A percentile compares a stretch with the other conserved stretches of the same genome.
phyloP scores from a whole-genome alignment of 1,284 basidiomycete species.

The Naganishia sp. region DNA sequence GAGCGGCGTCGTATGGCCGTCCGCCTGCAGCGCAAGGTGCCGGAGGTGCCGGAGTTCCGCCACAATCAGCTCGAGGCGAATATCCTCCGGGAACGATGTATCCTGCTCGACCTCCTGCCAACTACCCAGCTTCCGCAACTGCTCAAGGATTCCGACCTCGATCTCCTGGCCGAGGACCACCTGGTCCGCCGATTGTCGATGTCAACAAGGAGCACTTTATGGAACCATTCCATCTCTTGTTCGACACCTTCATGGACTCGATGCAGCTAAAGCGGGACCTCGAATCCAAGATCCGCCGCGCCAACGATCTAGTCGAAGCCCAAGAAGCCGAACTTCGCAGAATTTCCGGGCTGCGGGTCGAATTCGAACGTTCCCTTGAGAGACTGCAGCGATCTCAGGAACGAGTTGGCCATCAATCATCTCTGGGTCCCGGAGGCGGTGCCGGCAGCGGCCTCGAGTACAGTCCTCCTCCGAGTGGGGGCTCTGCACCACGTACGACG shows the following conservation, averaged over 20 bases:
- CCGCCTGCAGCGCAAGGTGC: too few relatives aligned
- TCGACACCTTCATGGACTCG: slow-evolving; percentile 34
- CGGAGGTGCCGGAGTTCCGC: too few relatives aligned
- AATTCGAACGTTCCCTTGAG: slow-evolving; percentile 28
- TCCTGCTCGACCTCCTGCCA: slow-evolving; percentile 1
- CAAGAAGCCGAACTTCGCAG: slow-evolving; percentile 30
- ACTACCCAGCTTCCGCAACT: background rate
- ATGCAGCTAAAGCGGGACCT: slow-evolving; percentile 31
- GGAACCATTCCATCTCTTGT: slow-evolving; percentile 32
- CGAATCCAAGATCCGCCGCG: slow-evolving; percentile 28
- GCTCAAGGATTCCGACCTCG: background rate
- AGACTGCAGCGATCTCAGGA: slow-evolving; percentile 16
- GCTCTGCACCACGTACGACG: slow-evolving; percentile 1
- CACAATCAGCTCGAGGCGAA: slow-evolving; percentile 4
- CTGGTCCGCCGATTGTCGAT: slow-evolving; percentile 1
- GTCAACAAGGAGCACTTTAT: slow-evolving; percentile 32
- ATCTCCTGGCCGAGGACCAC: slow-evolving; percentile 6
- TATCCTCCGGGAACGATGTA: slow-evolving; percentile 25
- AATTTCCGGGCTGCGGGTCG: slow-evolving; percentile 22
- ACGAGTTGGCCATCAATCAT: slow-evolving; percentile 3
- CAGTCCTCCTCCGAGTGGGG: slow-evolving; percentile 10
- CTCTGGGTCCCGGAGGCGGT: background rate
- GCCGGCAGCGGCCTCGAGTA: background rate
- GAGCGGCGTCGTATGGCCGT: background rate
- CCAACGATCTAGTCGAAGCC: slow-evolving; percentile 33